Evolutionary conservation across 768 basidiomycete species (phyloP), one percentile per base, ranked within the genome.

Genomic region (Suillus brevipes): DNA sequence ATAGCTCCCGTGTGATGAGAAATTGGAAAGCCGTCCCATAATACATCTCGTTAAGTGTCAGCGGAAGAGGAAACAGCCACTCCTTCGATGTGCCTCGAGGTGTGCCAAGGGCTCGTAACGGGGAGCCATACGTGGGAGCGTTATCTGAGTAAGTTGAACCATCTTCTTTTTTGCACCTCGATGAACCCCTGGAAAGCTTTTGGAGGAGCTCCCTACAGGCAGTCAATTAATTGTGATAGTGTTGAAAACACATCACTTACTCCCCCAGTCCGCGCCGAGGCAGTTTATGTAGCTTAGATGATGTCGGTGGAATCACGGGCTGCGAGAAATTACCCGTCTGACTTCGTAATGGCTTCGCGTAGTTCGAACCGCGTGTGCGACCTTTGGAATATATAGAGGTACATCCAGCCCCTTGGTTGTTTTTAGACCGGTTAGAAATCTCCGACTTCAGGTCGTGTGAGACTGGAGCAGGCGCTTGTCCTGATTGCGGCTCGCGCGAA

Each of bases 51-150:
- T 89, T 86, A 23, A 91, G 81, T 2, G 84, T 81, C 62, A 89
- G 74, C 20, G 80, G 78, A 6, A 91, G 82, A 0, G 87, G 84
- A 75, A 88, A 90, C n/a, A 83, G 78, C 88, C 89, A 90, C 72
- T 89, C 89, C 66, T 83, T 83, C 37, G 82, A 79, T 49, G 72
- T 67, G 34, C 81, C 81, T 49, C 75, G 69, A 60, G 65, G 81
- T 67, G 65, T 81, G 76, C 69, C 82, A 73, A 66, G 82, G 73
- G 66, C 72, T 69, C 64, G 75, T 20, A 84, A 75, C 14, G 82
- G 82, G 40, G 81, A 77, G 7, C 73, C 74, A 62, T 76, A 81
- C 2, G 69, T 58, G 12, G 56, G 67, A 49, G 67, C 62, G 36
- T 74, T 67, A 53, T 68, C 56, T 45, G 70, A 68, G 23, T 64